Percentiles rank a stretch among this genome's conserved stretches.
Conservation (phyloP, 768 basidiomycete species). For the Amanita thiersii region DNA sequence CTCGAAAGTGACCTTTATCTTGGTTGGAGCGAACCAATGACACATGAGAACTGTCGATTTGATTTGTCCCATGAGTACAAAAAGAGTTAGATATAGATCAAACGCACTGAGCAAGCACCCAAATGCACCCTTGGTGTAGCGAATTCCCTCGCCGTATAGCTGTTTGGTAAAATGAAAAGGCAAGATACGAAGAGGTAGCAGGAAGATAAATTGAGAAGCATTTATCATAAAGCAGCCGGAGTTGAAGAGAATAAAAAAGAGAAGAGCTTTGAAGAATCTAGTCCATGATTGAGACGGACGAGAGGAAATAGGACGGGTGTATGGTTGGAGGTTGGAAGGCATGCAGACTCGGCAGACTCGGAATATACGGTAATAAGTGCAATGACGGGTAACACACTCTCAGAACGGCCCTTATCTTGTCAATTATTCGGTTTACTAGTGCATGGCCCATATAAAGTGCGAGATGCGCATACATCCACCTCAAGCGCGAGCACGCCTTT, state of each 20-base stretch:
- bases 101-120: conserved; percentile 57
- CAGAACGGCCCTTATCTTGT: too few species aligned
- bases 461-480: too few species aligned
- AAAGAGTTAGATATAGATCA: neutral
- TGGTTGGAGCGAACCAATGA: conserved; percentile 78
- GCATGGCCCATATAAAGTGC: too few species aligned
- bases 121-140: conserved; percentile 80
- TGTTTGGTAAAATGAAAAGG: conserved; percentile 48
- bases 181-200: conserved; percentile 58
- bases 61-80: neutral
- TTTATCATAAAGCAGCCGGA: conserved; percentile 64
- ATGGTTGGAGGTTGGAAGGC: neutral
- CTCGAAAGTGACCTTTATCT: conserved; percentile 66
- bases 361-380: too few species aligned
- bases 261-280: conserved; percentile 37
- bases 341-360: too few species aligned
- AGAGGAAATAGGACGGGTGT: conserved; percentile 43
- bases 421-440: too few species aligned
- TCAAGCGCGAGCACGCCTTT: too few species aligned
- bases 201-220: conserved; percentile 60
- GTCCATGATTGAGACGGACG: conserved; percentile 49
- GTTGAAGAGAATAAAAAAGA: conserved; percentile 53
- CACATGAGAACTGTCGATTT: conserved; percentile 56
- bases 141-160: conserved; percentile 62
- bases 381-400: too few species aligned